phyloP scores from a whole-genome alignment of 2,329 filamentous ascomycete species.

The Verticillium nubilum region DNA sequence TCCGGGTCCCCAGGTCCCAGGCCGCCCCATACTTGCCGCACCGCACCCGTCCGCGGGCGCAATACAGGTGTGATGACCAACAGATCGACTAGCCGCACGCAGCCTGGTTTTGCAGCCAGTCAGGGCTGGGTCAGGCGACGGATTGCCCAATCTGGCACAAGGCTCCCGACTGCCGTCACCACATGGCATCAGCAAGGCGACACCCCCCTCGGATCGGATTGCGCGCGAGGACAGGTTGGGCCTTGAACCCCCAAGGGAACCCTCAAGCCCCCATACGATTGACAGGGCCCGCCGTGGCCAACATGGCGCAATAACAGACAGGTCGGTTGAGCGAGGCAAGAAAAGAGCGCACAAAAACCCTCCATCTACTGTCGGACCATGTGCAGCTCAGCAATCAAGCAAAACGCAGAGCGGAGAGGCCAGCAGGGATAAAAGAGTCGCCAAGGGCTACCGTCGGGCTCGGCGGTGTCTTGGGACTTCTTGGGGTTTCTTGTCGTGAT shows the following conservation, averaged over 20 bases:
- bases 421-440: background rate
- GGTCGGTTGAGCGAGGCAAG: background rate
- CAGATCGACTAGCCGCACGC: background rate
- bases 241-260: background rate
- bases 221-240: background rate
- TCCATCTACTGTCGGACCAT: background rate
- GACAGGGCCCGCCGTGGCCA: background rate
- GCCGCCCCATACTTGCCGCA: background rate
- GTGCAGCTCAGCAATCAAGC: background rate
- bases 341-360: background rate
- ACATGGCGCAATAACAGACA: background rate
- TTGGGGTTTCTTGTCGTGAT: constrained; percentile 1
- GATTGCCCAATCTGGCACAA: background rate
- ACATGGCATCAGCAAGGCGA: background rate
- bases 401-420: background rate
- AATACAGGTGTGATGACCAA: background rate
- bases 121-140: constrained; percentile 1
- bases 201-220: background rate
- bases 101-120: background rate
- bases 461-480: constrained; percentile 1
- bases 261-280: background rate
- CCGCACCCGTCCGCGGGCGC: background rate
- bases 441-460: constrained; percentile 2
- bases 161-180: background rate
- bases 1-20: background rate